Conservation (phyloP, 495 filamentous ascomycete species). For the Durotheca rogersii region DNA sequence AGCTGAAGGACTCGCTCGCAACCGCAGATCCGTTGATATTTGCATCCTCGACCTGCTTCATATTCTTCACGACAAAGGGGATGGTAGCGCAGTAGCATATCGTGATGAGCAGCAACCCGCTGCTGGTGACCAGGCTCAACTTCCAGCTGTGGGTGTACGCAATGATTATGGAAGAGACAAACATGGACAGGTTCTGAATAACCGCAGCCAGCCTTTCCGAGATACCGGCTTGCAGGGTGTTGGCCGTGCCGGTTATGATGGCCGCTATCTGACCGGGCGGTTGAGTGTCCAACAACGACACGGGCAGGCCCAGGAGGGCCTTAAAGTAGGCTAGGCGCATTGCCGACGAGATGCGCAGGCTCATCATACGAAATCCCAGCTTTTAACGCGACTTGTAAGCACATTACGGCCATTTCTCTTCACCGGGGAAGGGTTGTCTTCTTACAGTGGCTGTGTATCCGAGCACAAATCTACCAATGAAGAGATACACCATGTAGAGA, state of each 20-base stretch:
- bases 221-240: constrained; percentile 65
- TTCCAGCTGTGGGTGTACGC: constrained; percentile 60
- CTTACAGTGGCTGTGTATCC: constrained; percentile 59
- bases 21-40: constrained; percentile 62
- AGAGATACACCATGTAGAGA: constrained; percentile 62
- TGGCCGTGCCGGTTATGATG: constrained; percentile 64
- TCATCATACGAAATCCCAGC: constrained; percentile 56
- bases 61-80: constrained; percentile 58
- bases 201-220: constrained; percentile 60
- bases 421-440: neutral
- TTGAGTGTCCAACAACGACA: constrained; percentile 56
- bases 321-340: constrained; percentile 55
- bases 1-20: constrained; percentile 58
- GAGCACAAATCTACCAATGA: constrained; percentile 59
- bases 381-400: constrained; percentile 26
- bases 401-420: neutral
- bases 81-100: constrained; percentile 57
- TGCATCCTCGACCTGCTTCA: constrained; percentile 54
- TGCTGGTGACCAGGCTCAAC: constrained; percentile 57
- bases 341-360: constrained; percentile 55
- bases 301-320: constrained; percentile 53
- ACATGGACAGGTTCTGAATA: constrained; percentile 54
- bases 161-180: constrained; percentile 54
- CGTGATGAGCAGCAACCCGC: constrained; percentile 56
- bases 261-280: constrained; percentile 55